These are phyloP conservation scores for Lecanosticta acicola DNA, from an alignment of 2,329 filamentous ascomycete genomes.

Conservation along the genomic window DNA sequence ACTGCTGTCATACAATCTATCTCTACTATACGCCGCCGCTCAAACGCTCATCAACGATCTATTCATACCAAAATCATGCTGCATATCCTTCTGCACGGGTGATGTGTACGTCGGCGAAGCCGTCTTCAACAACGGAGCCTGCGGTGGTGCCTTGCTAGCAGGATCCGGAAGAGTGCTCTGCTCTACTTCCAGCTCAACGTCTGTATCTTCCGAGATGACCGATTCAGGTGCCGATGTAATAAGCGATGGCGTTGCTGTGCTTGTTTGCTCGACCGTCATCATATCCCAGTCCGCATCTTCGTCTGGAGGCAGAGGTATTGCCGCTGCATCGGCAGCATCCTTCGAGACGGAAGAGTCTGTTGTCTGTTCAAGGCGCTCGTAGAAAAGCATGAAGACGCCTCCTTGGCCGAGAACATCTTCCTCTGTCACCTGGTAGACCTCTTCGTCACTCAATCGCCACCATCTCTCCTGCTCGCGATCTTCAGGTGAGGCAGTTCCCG, in stretches of 20 bases:
- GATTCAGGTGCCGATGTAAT: constrained; percentile 17
- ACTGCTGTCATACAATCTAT: background rate
- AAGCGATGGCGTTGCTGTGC: constrained; percentile 14
- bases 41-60: constrained; percentile 15
- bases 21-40: background rate
- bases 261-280: constrained; percentile 4
- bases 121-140: constrained; percentile 29
- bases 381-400: constrained; percentile 96
- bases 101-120: constrained; percentile 6
- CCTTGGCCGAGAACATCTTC: constrained; percentile 66
- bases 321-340: constrained; percentile 4
- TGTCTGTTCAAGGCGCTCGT: constrained; percentile 54
- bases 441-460: constrained; percentile 90
- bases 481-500: constrained; percentile 17
- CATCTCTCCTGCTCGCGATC: constrained; percentile 52
- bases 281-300: constrained; percentile 16
- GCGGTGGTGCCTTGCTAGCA: constrained; percentile 9
- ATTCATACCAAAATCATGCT: constrained; percentile 10
- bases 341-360: constrained; percentile 1
- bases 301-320: constrained; percentile 16
- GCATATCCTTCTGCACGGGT: constrained; percentile 8
- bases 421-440: constrained; percentile 69
- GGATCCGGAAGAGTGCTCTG: background rate
- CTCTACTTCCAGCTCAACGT: constrained; percentile 5
- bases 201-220: constrained; percentile 16